Conservation (phyloP, 164 flowering plant genomes). For the Vitis amurensis region DNA sequence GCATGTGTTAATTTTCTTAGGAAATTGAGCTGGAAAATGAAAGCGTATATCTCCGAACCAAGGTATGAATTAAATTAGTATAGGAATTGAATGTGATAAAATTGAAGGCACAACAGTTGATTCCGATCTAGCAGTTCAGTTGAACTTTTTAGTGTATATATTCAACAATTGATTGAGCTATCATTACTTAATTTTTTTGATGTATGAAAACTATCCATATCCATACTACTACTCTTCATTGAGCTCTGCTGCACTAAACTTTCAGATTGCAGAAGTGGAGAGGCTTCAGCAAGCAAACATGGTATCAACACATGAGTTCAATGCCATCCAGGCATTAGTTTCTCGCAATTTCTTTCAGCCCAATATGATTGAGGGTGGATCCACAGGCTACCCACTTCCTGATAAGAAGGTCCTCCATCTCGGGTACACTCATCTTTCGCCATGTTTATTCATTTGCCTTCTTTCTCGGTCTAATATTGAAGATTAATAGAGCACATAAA, state of each 20-base stretch:
- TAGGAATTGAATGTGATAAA: too few species aligned
- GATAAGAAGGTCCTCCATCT: conserved; percentile 71
- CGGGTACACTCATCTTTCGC: conserved; percentile 30
- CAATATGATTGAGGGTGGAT: conserved; percentile 39
- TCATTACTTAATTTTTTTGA: too few species aligned
- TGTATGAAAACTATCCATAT: too few species aligned
- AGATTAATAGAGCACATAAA: too few species aligned
- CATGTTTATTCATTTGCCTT: background rate
- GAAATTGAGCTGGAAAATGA: conserved; percentile 69
- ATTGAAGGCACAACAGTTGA: too few species aligned
- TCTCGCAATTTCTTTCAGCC: conserved; percentile 60
- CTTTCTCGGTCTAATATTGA: too few species aligned
- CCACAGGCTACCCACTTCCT: conserved; percentile 30
- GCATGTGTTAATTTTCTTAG: conserved; percentile 16
- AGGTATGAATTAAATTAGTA: conserved; percentile 35
- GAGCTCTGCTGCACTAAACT: too few species aligned
- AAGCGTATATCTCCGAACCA: conserved; percentile 51
- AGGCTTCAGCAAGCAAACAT: conserved; percentile 47
- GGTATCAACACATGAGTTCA: conserved; percentile 45
- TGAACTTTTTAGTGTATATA: too few species aligned
- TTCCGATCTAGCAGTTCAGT: too few species aligned
- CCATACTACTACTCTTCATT: too few species aligned
- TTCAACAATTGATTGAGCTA: too few species aligned
- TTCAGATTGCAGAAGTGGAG: conserved; percentile 62
- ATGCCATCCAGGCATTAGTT: conserved; percentile 50